Evolutionary conservation across 345 rosid genomes (phyloP).

Genomic region (Raphanus sativus): DNA sequence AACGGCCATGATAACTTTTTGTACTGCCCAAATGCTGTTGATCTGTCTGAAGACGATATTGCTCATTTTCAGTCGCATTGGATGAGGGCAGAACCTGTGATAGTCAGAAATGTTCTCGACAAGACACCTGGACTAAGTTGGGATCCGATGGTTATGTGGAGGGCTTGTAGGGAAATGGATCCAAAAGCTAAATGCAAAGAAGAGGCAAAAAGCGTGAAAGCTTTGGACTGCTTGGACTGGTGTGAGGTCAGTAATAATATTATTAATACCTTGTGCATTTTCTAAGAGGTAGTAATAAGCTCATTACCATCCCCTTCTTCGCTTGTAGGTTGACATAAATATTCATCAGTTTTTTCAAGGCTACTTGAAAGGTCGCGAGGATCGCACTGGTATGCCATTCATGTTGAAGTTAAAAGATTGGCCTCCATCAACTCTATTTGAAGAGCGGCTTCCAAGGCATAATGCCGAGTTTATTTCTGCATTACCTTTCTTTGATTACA

Average conservation of each 20-base stretch:
- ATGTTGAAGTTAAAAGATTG: conserved; percentile 76
- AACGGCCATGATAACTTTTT: conserved; percentile 58
- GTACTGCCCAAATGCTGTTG: conserved; percentile 58
- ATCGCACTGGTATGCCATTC: conserved; percentile 45
- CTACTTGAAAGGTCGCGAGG: conserved; percentile 46
- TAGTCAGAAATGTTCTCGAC: conserved; percentile 60
- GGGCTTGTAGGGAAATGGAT: conserved; percentile 59
- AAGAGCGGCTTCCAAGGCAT: conserved; percentile 66
- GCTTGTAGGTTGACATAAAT: conserved; percentile 57
- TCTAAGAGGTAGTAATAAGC: background rate
- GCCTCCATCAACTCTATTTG: conserved; percentile 73
- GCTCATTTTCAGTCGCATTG: conserved; percentile 77
- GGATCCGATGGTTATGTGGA: conserved; percentile 95
- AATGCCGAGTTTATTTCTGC: conserved; percentile 56
- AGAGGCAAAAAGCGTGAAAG: conserved; percentile 42
- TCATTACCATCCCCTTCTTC: background rate
- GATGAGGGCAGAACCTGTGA: conserved; percentile 72
- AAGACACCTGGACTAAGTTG: conserved; percentile 71
- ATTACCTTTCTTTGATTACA: conserved; percentile 75
- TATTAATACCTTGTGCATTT: background rate
- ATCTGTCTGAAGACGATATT: conserved; percentile 47
- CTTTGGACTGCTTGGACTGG: conserved; percentile 68
- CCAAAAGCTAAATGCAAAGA: conserved; percentile 27
- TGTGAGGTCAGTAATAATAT: conserved; percentile 31
- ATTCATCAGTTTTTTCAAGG: conserved; percentile 64